Conservation (phyloP, 768 basidiomycete species). For the Hygrophorus pudorinus region DNA sequence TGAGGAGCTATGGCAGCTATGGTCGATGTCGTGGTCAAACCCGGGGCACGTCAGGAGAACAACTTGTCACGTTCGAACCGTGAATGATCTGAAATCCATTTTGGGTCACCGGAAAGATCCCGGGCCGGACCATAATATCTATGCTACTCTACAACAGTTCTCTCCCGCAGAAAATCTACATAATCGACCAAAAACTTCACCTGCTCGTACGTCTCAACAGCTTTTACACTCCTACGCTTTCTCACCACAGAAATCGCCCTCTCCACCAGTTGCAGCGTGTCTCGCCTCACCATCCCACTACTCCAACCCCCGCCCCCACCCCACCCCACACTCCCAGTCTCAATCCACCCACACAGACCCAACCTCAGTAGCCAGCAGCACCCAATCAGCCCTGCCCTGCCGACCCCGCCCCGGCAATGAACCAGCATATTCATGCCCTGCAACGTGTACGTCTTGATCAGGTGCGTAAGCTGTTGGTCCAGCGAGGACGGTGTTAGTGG, state of each 20-base stretch:
- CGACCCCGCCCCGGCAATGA: slow-evolving; percentile 92
- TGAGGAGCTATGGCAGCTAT: no score
- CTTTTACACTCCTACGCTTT: slow-evolving; percentile 73
- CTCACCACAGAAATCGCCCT: slow-evolving; percentile 66
- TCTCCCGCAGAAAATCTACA: slow-evolving; percentile 44
- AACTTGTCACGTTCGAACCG: background rate
- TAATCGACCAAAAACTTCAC: slow-evolving; percentile 76
- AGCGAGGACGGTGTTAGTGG: slow-evolving; percentile 50
- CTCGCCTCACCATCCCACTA: slow-evolving; percentile 11
- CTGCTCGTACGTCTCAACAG: slow-evolving; percentile 91
- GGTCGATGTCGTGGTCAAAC: no score
- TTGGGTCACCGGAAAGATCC: no score
- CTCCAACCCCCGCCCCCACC: background rate
- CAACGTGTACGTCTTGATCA: slow-evolving; percentile 68
- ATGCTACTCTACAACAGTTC: background rate
- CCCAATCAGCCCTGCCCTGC: slow-evolving; percentile 85
- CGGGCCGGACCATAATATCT: no score
- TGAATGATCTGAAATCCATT: no score
- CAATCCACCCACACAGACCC: slow-evolving; percentile 73
- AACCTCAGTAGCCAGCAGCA: slow-evolving; percentile 90
- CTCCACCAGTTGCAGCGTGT: slow-evolving; percentile 60
- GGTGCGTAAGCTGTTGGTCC: slow-evolving; percentile 52
- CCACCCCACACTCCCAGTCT: slow-evolving; percentile 8
- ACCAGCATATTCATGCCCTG: slow-evolving; percentile 63
- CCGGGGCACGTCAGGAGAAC: no score